Percentiles rank a stretch among this genome's conserved stretches.
Evolutionary conservation across 2,329 filamentous ascomycete species (phyloP).

Genomic region (Clarireedia monteithiana): DNA sequence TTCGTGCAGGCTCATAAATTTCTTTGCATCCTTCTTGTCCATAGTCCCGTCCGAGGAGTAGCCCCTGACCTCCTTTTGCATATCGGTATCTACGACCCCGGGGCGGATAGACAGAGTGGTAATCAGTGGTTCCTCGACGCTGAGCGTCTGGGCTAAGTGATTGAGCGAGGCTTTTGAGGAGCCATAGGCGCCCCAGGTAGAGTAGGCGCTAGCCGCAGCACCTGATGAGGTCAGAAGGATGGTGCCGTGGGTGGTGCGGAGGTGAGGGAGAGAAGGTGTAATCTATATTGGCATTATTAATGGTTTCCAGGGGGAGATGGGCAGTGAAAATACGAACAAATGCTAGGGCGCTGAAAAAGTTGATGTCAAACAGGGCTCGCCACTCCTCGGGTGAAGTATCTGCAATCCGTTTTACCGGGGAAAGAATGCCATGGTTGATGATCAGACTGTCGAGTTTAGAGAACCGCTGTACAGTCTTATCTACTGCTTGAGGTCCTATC

Average conservation of each 20-base stretch:
- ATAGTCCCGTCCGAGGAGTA: conserved; percentile 48
- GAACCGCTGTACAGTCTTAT: conserved; percentile 59
- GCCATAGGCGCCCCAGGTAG: conserved; percentile 74
- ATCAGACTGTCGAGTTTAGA: conserved; percentile 72
- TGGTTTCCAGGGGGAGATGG: not conserved
- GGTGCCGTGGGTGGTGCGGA: conserved; percentile 61
- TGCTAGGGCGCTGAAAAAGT: conserved; percentile 76
- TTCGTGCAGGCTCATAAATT: conserved; percentile 63
- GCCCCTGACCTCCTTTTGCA: conserved; percentile 76
- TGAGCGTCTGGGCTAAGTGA: conserved; percentile 66
- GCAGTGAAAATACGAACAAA: conserved; percentile 47
- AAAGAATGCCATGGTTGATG: conserved; percentile 78
- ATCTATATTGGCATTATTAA: conserved; percentile 28
- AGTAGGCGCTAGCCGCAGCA: conserved; percentile 58
- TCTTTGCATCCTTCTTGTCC: conserved; percentile 47
- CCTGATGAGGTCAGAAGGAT: conserved; percentile 78
- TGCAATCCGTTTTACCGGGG: conserved; percentile 64
- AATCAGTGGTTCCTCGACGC: conserved; percentile 69
- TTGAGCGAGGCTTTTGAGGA: conserved; percentile 79
- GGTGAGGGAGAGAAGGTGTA: conserved; percentile 59
- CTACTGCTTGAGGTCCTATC: conserved; percentile 53
- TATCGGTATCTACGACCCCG: conserved; percentile 79
- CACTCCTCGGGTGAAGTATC: conserved; percentile 66
- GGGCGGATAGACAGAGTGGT: conserved; percentile 67
- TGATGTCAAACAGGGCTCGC: conserved; percentile 69